A percentile compares a stretch with the other conserved stretches of the same genome.
Conservation (phyloP, 192 early-diverging fungal genomes). For the Backusella morwellensis region DNA sequence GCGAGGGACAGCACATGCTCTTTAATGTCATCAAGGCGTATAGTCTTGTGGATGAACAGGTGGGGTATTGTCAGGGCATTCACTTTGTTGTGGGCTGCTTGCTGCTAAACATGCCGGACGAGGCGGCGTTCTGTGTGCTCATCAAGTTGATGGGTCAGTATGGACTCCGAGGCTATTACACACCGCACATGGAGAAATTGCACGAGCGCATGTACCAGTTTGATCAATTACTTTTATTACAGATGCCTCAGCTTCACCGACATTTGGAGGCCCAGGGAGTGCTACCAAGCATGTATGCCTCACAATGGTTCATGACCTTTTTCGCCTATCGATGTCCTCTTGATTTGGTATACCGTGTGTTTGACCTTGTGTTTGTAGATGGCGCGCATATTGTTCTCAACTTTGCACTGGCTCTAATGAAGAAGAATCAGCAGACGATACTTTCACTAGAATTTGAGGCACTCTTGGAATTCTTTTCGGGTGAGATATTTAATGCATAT, state of each 20-base stretch:
- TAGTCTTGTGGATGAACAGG: conserved; percentile 84
- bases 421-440: conserved; percentile 75
- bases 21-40: conserved; percentile 94
- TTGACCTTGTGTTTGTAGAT: conserved; percentile 93
- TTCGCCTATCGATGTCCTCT: conserved; percentile 98
- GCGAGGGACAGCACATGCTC: conserved; percentile 84
- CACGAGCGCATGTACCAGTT: conserved; percentile 89
- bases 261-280: conserved; percentile 88
- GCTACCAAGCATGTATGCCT: conserved; percentile 89
- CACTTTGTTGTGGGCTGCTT: conserved; percentile 91
- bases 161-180: conserved; percentile 85
- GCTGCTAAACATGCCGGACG: conserved; percentile 96
- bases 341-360: conserved; percentile 82
- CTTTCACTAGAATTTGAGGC: conserved; percentile 82
- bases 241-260: conserved; percentile 71
- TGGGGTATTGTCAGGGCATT: conserved; percentile 99
- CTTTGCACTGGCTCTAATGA: conserved; percentile 86
- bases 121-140: conserved; percentile 92
- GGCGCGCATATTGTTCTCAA: conserved; percentile 82
- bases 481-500: conserved; percentile 87
- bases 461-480: conserved; percentile 86
- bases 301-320: conserved; percentile 99
- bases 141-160: conserved; percentile 88
- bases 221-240: conserved; percentile 78
- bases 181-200: conserved; percentile 88